Percentiles rank a stretch among this genome's conserved stretches.
phyloP scores from a whole-genome alignment of 768 basidiomycete genomes.

The Clavaria fumosa region DNA sequence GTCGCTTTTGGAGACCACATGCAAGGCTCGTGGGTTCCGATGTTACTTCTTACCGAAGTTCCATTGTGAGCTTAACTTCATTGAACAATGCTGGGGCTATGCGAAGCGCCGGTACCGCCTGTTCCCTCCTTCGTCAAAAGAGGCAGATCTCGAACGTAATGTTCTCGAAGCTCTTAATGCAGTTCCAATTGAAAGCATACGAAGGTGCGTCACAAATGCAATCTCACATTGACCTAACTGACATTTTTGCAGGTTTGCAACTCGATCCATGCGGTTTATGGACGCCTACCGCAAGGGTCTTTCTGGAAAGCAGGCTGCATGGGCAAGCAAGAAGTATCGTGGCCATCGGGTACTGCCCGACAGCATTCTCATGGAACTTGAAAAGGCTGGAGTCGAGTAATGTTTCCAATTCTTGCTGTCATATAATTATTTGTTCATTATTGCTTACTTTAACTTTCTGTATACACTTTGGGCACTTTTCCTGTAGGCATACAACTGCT shows the following conservation, averaged over 20 bases:
- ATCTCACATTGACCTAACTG: neutral
- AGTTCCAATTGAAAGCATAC: slow-evolving; percentile 15
- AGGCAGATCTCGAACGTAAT: slow-evolving; percentile 21
- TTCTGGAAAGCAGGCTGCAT: slow-evolving; percentile 12
- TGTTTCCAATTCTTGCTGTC: neutral
- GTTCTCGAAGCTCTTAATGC: slow-evolving; percentile 15
- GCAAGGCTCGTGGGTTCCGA: slow-evolving; percentile 8
- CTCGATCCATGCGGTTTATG: slow-evolving; percentile 8
- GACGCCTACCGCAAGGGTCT: slow-evolving; percentile 12
- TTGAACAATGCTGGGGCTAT: slow-evolving; percentile 23
- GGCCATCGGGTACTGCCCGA: slow-evolving; percentile 11
- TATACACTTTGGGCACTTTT: no score
- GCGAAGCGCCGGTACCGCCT: slow-evolving; percentile 17
- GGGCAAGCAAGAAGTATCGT: slow-evolving; percentile 14
- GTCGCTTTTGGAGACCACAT: slow-evolving; percentile 7
- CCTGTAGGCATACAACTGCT: no score
- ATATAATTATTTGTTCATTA: no score
- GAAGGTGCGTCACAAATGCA: neutral
- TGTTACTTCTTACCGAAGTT: slow-evolving; percentile 18
- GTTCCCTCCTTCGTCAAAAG: slow-evolving; percentile 13
- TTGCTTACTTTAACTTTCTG: no score
- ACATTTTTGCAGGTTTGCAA: neutral
- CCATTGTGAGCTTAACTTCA: slow-evolving; percentile 23
- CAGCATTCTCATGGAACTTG: neutral
- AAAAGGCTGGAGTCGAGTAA: neutral